A percentile compares a stretch with the other conserved stretches of the same genome.
Conservation (phyloP, 164 flowering plant species). For the Hamamelis virginiana region DNA sequence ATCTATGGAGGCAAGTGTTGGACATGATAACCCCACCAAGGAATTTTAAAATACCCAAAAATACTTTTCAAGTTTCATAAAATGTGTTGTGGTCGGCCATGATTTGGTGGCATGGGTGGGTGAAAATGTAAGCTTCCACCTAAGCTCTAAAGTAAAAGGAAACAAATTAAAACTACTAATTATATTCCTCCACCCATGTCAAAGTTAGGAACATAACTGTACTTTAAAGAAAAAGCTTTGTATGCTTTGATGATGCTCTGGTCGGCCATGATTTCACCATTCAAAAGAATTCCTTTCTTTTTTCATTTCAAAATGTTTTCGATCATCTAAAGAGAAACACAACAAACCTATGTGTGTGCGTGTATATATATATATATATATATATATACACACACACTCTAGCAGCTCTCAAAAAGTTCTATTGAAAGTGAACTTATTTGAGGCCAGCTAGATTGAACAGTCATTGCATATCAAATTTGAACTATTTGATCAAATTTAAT, state of each 20-base stretch:
- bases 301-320: background rate
- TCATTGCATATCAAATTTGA: too few species aligned
- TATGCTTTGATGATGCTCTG: constrained; percentile 26
- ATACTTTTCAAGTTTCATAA: constrained; percentile 34
- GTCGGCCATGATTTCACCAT: constrained; percentile 47
- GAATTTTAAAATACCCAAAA: constrained; percentile 5
- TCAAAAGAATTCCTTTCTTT: constrained; percentile 10
- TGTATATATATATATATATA: background rate
- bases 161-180: background rate
- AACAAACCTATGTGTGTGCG: background rate
- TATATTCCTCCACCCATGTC: constrained; percentile 25
- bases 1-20: constrained; percentile 19
- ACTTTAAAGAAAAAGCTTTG: constrained; percentile 30
- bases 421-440: too few species aligned
- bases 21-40: constrained; percentile 35
- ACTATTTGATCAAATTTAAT: too few species aligned
- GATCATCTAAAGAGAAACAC: background rate
- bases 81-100: constrained; percentile 48
- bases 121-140: constrained; percentile 39
- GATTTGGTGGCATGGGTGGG: constrained; percentile 37
- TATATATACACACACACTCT: background rate
- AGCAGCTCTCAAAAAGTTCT: background rate
- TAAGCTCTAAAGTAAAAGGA: constrained; percentile 16
- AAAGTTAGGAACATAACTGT: constrained; percentile 30
- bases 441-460: too few species aligned